A percentile compares a stretch with the other conserved stretches of the same genome.
Conservation (phyloP, 176 grass and related monocot genomes). For the Typha latifolia region DNA sequence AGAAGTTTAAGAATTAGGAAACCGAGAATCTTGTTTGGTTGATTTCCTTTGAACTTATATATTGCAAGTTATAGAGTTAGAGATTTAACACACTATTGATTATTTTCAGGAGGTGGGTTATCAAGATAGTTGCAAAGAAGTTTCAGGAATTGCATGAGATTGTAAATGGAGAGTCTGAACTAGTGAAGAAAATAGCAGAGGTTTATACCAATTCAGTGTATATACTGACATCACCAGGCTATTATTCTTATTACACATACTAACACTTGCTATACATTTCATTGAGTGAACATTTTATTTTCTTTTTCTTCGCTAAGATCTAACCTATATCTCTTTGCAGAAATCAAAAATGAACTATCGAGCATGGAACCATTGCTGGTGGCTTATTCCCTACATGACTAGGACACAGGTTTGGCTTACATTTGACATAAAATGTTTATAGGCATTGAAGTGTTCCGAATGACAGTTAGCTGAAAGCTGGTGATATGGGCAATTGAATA, state of each 20-base stretch:
- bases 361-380: conserved; percentile 75
- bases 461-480: neutral
- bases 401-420: conserved; percentile 36
- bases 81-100: neutral
- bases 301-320: neutral
- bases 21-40: neutral
- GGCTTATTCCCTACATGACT: conserved; percentile 85
- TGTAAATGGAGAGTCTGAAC: conserved; percentile 53
- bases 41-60: neutral
- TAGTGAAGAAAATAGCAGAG: conserved; percentile 78
- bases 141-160: conserved; percentile 34
- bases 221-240: neutral
- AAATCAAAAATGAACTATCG: conserved; percentile 99
- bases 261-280: neutral
- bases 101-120: conserved; percentile 70
- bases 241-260: neutral
- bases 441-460: neutral
- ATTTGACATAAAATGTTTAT: neutral
- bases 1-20: neutral
- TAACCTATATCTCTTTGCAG: conserved; percentile 28
- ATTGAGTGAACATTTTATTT: neutral
- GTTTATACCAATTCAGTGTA: conserved; percentile 17
- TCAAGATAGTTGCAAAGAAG: conserved; percentile 54
- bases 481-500: neutral
- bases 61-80: neutral